phyloP scores from a whole-genome alignment of 2,329 filamentous ascomycete genomes.

The Colletotrichum melonis region DNA sequence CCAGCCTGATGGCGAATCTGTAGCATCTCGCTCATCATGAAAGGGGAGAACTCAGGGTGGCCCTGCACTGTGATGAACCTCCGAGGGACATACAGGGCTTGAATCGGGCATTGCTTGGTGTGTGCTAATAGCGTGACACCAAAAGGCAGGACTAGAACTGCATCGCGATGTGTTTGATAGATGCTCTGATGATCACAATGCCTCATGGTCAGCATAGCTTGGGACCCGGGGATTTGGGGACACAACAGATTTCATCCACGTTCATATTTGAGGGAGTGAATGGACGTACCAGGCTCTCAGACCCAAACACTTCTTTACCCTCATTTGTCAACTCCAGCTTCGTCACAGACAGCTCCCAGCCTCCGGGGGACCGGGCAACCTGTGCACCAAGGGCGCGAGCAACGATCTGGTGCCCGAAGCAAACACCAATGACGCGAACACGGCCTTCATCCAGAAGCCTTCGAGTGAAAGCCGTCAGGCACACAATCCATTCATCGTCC shows the following conservation, averaged over 20 bases:
- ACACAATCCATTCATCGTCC: background rate
- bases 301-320: background rate
- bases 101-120: background rate
- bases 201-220: background rate
- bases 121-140: background rate
- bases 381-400: background rate
- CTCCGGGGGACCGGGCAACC: background rate
- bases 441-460: background rate
- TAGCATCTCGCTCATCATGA: background rate
- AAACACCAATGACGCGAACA: background rate
- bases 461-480: background rate
- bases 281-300: background rate
- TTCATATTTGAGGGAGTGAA: background rate
- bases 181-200: background rate
- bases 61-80: background rate
- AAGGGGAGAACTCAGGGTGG: background rate
- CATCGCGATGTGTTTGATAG: background rate
- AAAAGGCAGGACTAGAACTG: background rate
- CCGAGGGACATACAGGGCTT: background rate
- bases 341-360: background rate
- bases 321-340: background rate
- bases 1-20: background rate
- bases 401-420: background rate
- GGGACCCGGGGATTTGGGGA: background rate
- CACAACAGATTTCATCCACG: background rate